Evolutionary conservation across 2,329 filamentous ascomycete species (phyloP).

Genomic region (Plectosphaerella cucumerina): DNA sequence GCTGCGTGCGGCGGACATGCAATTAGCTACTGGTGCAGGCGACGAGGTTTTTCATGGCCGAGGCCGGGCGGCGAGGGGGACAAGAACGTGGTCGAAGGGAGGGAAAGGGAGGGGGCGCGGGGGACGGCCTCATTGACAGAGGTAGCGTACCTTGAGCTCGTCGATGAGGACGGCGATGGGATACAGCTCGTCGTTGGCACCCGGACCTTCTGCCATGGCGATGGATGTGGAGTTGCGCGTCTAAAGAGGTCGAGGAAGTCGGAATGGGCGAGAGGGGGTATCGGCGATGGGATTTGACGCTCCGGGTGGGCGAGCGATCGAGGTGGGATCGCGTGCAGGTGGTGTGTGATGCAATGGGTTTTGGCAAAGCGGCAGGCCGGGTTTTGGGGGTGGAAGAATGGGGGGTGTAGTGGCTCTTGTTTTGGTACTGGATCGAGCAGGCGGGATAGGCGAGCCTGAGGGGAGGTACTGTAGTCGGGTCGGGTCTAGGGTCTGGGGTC

Average conservation of each 20-base stretch:
- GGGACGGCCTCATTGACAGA: background rate
- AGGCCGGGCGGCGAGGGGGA: constrained; percentile 9
- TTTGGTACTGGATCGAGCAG: background rate
- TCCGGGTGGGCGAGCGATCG: constrained; percentile 15
- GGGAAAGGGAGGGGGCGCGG: background rate
- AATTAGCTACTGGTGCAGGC: constrained; percentile 2
- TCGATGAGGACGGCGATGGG: constrained; percentile 99
- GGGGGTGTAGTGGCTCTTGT: background rate
- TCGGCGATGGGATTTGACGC: constrained; percentile 3
- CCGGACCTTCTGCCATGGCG: constrained; percentile 84
- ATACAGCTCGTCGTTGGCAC: constrained; percentile 97
- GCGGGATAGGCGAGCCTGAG: background rate
- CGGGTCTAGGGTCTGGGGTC: too few relatives aligned
- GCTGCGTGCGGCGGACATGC: constrained; percentile 53
- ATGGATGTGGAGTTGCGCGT: constrained; percentile 28
- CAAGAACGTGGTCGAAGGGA: constrained; percentile 9
- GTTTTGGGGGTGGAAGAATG: background rate
- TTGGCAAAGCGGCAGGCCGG: constrained; percentile 7
- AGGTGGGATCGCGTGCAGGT: constrained; percentile 19
- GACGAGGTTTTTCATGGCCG: constrained; percentile 2
- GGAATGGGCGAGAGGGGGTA: constrained; percentile 6
- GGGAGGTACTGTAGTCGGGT: background rate
- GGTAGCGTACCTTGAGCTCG: constrained; percentile 84
- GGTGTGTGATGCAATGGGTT: constrained; percentile 22
- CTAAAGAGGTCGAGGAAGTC: constrained; percentile 16